Evolutionary conservation across 2,329 filamentous ascomycete species (phyloP), one percentile per base, ranked within the genome.

Genomic region (Leptographium lundbergii): DNA sequence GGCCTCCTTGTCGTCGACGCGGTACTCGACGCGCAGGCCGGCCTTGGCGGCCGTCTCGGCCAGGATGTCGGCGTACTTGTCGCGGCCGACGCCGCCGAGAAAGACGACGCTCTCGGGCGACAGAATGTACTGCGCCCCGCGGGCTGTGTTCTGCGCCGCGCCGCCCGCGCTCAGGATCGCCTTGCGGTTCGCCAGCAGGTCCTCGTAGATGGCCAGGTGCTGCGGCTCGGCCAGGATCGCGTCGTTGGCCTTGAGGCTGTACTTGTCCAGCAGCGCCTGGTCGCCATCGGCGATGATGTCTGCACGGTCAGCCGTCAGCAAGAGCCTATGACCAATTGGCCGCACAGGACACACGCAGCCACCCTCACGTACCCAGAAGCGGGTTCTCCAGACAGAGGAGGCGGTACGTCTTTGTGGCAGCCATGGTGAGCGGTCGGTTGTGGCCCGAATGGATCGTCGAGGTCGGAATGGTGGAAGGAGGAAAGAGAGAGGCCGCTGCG

Each of bases 321-420:
- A 2, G 19, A 45, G 57, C 52, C n/a, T n/a, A n/a, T n/a, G n/a
- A n/a, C n/a, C 11, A 57, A 48, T 17, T 10, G 54, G 24, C 19
- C 11, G 17, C 36, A 14, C 14, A 51, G 42, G 2, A 19, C 9
- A 32, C 4, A 32, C 13, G 9, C 10, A 3, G 27, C 7, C 27
- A 29, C 13, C 13, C 29, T 19, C 10, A 75, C 81, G 67, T 77
- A 91, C 88, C 92, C 69, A 99, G 88, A 68, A 99, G 86, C 73
- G 94, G 94, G 76, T 99, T 99, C 86, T 96, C 94, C 69, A 99
- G 77, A 75, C 88, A 94, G 70, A 97, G 81, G 69, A 99, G 87
- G 74, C 89, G 81, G 78, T 87, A 97, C 75, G 91, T 86, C 76
- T 91, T 87, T 67, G 74, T 71, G 67, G 85, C 73, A 70, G 88